Percentiles rank a stretch among this genome's conserved stretches.
phyloP scores from a whole-genome alignment of 164 flowering plant genomes.

The Stephania cephalantha region DNA sequence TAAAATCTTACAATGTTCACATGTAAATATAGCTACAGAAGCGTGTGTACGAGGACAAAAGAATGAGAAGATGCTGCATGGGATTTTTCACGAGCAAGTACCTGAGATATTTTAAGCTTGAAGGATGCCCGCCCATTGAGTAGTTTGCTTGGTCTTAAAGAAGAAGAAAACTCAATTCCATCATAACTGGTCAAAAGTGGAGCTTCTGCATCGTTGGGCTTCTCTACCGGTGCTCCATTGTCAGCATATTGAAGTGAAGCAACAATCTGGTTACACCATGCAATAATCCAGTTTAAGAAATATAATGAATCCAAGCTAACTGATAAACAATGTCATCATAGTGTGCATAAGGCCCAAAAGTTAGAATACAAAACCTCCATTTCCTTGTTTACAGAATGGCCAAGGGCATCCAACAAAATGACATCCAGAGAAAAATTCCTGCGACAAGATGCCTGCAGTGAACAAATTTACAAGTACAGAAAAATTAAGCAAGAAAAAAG shows the following conservation, averaged over 20 bases:
- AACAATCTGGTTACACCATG: conserved; percentile 40
- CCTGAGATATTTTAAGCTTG: conserved; percentile 89
- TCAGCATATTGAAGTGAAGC: conserved; percentile 81
- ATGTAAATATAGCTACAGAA: neutral
- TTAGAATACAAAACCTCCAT: conserved; percentile 46
- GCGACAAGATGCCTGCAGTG: conserved; percentile 74
- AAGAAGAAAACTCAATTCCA: conserved; percentile 71
- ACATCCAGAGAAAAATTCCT: conserved; percentile 70
- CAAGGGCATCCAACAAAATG: conserved; percentile 52
- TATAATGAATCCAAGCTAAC: neutral
- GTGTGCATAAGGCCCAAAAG: conserved; percentile 3
- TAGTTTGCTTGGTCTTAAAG: conserved; percentile 57
- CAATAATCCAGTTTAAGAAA: conserved; percentile 9
- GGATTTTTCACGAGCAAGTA: conserved; percentile 15
- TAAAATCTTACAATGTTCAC: too few species aligned
- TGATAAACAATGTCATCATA: neutral
- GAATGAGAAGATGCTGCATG: neutral
- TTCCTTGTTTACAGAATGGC: conserved; percentile 48
- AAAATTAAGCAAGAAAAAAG: neutral
- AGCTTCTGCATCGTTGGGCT: conserved; percentile 63
- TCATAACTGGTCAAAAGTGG: conserved; percentile 71
- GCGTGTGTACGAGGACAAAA: neutral
- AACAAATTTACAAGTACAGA: conserved; percentile 3
- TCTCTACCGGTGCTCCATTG: conserved; percentile 58
- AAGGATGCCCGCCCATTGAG: conserved; percentile 75